These are phyloP conservation scores for Coniella lustricola DNA, from an alignment of 2,329 filamentous ascomycete species.

Conservation along the genomic window DNA sequence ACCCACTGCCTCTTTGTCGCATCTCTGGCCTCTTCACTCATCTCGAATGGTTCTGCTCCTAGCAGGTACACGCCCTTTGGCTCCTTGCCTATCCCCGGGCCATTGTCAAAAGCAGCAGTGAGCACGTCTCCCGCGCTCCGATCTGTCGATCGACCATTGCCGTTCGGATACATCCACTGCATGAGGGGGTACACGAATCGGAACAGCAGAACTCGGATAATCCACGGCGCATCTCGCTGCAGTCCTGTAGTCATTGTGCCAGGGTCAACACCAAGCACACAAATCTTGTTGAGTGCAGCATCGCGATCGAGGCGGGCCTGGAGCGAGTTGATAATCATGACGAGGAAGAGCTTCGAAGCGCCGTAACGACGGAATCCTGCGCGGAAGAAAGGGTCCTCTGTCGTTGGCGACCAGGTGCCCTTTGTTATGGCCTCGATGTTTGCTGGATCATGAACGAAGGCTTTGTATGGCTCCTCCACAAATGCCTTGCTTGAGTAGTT, in stretches of 20 bases:
- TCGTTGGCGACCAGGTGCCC: constrained; percentile 20
- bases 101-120: constrained; percentile 22
- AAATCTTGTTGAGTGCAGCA: constrained; percentile 22
- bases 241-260: constrained; percentile 25
- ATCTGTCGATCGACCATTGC: constrained; percentile 20
- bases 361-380: constrained; percentile 24
- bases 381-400: constrained; percentile 18
- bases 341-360: constrained; percentile 24
- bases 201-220: constrained; percentile 14
- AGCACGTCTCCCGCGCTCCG: constrained; percentile 27
- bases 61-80: constrained; percentile 29
- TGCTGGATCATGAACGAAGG: constrained; percentile 16
- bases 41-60: constrained; percentile 18
- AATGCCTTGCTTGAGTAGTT: neutral
- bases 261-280: constrained; percentile 27
- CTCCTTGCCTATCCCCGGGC: constrained; percentile 13
- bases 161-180: constrained; percentile 16
- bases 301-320: constrained; percentile 22
- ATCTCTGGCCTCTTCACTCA: constrained; percentile 23
- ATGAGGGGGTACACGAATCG: constrained; percentile 13
- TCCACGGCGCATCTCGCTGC: constrained; percentile 15
- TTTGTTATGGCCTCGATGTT: constrained; percentile 20
- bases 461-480: constrained; percentile 19
- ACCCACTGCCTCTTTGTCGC: constrained; percentile 21
- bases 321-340: constrained; percentile 28